phyloP scores from a whole-genome alignment of 495 filamentous ascomycete genomes.

The Penicillium roqueforti region DNA sequence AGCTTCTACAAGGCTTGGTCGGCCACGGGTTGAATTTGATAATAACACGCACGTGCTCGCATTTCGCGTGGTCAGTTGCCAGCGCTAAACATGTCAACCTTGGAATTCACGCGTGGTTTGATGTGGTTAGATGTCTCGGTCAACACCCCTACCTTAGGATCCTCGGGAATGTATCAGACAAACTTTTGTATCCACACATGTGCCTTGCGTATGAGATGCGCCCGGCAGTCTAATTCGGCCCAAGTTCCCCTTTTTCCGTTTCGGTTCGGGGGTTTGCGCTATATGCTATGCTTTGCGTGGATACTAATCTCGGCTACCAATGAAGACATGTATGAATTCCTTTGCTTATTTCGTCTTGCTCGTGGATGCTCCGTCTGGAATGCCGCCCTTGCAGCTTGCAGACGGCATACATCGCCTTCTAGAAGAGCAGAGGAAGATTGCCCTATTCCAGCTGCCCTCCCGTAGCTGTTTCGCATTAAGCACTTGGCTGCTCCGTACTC shows the following conservation, averaged over 20 bases:
- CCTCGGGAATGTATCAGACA: not conserved
- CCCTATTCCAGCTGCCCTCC: not conserved
- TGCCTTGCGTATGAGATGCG: not conserved
- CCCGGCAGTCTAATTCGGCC: not conserved
- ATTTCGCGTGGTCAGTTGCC: conserved; percentile 2
- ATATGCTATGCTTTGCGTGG: not conserved
- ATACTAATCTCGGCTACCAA: not conserved
- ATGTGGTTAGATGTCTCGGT: not conserved
- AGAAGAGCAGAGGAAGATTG: not conserved
- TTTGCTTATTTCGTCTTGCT: not conserved
- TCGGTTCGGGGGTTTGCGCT: not conserved
- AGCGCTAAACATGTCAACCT: not conserved
- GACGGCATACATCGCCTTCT: not conserved
- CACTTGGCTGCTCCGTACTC: no score
- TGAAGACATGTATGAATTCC: not conserved
- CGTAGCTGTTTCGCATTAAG: not conserved
- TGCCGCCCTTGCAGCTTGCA: not conserved
- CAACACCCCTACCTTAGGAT: not conserved
- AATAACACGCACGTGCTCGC: conserved; percentile 3
- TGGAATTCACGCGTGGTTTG: not conserved
- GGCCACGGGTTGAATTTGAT: no score
- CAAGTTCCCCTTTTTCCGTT: not conserved
- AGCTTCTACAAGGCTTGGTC: conserved; percentile 12
- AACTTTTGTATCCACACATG: not conserved
- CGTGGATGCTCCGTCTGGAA: not conserved